phyloP scores from a whole-genome alignment of 2,329 filamentous ascomycete species.

The Pseudocercospora fijiensis region DNA sequence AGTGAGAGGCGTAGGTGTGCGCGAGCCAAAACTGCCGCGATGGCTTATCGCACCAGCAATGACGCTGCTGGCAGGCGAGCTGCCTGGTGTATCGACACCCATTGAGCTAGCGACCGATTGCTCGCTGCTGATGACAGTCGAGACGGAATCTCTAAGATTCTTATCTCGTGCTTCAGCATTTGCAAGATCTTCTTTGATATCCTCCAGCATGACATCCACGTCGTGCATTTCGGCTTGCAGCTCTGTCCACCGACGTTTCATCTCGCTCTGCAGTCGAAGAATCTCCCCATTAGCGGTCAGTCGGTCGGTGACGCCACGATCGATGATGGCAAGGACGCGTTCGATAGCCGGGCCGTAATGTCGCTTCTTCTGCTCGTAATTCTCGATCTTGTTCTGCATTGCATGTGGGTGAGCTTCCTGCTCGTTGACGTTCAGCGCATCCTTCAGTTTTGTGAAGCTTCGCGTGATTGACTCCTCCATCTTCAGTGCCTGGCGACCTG shows the following conservation, averaged over 20 bases:
- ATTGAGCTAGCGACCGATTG: constrained; percentile 68
- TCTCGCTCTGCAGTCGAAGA: constrained; percentile 77
- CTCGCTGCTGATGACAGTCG: constrained; percentile 84
- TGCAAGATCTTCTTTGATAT: constrained; percentile 50
- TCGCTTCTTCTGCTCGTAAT: constrained; percentile 88
- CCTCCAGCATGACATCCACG: constrained; percentile 72
- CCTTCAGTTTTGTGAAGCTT: constrained; percentile 77
- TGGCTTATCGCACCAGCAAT: constrained; percentile 50
- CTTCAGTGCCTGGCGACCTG: constrained; percentile 86
- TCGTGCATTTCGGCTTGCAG: constrained; percentile 75
- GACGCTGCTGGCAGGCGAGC: constrained; percentile 66
- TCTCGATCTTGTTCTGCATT: constrained; percentile 82
- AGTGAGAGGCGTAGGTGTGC: constrained; percentile 43
- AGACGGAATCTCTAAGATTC: constrained; percentile 86
- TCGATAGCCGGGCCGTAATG: constrained; percentile 94
- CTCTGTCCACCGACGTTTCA: constrained; percentile 76
- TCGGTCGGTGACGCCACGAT: constrained; percentile 92
- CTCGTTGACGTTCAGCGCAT: constrained; percentile 71
- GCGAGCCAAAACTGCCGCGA: constrained; percentile 49
- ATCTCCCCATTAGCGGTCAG: constrained; percentile 96
- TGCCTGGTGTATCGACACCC: constrained; percentile 57
- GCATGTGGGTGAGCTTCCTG: constrained; percentile 69
- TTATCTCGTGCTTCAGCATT: constrained; percentile 57
- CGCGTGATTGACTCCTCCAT: constrained; percentile 95
- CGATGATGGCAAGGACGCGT: constrained; percentile 85